Evolutionary conservation across 192 early-diverging fungal genomes (phyloP).

Genomic region (Gonapodya sp.): DNA sequence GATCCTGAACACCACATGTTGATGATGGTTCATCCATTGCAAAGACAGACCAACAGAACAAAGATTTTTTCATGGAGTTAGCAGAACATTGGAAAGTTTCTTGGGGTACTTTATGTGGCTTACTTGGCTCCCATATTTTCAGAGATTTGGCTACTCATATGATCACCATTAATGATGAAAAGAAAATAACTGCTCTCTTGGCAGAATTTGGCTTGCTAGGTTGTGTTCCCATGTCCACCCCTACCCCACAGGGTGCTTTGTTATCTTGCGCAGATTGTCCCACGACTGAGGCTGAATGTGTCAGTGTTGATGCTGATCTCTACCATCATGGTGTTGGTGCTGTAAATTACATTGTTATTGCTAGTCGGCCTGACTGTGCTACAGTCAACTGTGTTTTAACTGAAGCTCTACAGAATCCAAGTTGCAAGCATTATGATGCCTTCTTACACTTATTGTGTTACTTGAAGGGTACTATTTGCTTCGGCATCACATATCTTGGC

Average conservation of each 20-base stretch:
- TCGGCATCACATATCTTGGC: slow-evolving; percentile 18
- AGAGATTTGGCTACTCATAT: no score
- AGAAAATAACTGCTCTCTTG: not conserved
- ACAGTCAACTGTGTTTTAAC: no score
- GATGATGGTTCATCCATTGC: no score
- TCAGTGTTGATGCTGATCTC: not conserved
- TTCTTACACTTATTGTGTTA: slow-evolving; percentile 11
- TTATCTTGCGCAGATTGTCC: not conserved
- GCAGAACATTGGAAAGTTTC: no score
- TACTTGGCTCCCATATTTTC: no score
- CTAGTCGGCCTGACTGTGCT: no score
- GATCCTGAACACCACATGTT: no score
- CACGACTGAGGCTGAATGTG: not conserved
- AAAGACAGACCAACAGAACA: no score
- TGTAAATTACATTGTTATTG: not conserved
- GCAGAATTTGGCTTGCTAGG: not conserved
- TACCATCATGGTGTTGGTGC: not conserved
- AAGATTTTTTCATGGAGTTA: no score
- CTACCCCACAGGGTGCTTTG: not conserved
- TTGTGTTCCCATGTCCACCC: not conserved
- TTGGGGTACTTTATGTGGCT: no score
- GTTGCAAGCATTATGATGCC: slow-evolving; percentile 10
- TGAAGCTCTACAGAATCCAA: not conserved
- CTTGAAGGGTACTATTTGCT: slow-evolving; percentile 14
- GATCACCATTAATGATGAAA: not conserved